phyloP scores from a whole-genome alignment of 2,329 filamentous ascomycete species.

The Hypoxylon sp. region DNA sequence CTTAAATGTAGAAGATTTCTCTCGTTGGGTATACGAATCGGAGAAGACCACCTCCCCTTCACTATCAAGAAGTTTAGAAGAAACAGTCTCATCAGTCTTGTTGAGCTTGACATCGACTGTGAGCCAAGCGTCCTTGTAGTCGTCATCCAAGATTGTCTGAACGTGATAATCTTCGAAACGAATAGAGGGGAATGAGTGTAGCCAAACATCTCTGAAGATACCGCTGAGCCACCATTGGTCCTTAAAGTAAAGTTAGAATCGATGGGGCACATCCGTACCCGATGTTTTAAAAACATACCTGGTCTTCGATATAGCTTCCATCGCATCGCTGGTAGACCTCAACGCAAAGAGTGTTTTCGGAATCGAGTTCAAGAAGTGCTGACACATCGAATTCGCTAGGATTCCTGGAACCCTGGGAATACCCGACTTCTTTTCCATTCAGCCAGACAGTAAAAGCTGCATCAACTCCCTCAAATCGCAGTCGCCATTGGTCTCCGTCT shows the following conservation, averaged over 20 bases:
- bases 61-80: constrained; percentile 57
- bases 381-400: constrained; percentile 82
- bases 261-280: not conserved
- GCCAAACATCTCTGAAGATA: constrained; percentile 78
- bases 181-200: constrained; percentile 72
- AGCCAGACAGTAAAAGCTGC: constrained; percentile 79
- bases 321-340: constrained; percentile 81
- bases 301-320: constrained; percentile 80
- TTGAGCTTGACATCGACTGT: constrained; percentile 62
- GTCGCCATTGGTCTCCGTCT: constrained; percentile 69
- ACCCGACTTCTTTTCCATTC: constrained; percentile 77
- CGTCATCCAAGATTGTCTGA: constrained; percentile 68
- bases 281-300: constrained; percentile 51
- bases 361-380: constrained; percentile 59
- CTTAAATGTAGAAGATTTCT: constrained; percentile 60
- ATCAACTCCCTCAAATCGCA: constrained; percentile 83
- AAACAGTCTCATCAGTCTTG: constrained; percentile 51
- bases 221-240: constrained; percentile 79
- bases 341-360: constrained; percentile 72
- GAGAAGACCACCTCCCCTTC: constrained; percentile 52
- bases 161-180: constrained; percentile 71
- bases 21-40: constrained; percentile 46
- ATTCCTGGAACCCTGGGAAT: constrained; percentile 80
- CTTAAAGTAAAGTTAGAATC: constrained; percentile 49
- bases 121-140: constrained; percentile 68